Evolutionary conservation across 768 basidiomycete species (phyloP).

Genomic region (Suillus paluster): DNA sequence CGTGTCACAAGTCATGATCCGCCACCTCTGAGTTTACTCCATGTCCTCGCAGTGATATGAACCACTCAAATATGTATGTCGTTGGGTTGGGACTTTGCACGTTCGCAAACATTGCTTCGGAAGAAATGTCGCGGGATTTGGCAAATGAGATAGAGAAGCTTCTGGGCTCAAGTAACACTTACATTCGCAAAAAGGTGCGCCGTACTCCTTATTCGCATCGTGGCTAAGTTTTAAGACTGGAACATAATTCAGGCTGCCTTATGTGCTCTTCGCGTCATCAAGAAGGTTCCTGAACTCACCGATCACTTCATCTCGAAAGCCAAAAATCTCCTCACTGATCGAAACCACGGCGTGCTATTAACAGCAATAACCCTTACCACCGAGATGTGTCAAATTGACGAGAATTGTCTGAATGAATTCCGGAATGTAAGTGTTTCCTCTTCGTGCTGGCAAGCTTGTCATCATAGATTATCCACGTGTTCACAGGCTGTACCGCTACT

Average conservation of each 20-base stretch:
- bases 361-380: slow-evolving; percentile 93
- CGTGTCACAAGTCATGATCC: slow-evolving; percentile 22
- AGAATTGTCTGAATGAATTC: slow-evolving; percentile 78
- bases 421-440: slow-evolving; percentile 65
- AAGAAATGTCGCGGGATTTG: slow-evolving; percentile 99
- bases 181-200: slow-evolving; percentile 97
- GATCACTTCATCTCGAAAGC: slow-evolving; percentile 91
- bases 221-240: slow-evolving; percentile 5
- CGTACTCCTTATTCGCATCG: slow-evolving; percentile 2
- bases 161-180: slow-evolving; percentile 95
- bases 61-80: slow-evolving; percentile 98
- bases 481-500: slow-evolving; percentile 86
- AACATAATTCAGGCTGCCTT: slow-evolving; percentile 75
- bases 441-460: not conserved
- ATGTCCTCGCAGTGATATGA: slow-evolving; percentile 81
- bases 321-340: slow-evolving; percentile 89
- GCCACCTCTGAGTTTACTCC: slow-evolving; percentile 15
- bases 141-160: slow-evolving; percentile 98
- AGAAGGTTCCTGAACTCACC: slow-evolving; percentile 93
- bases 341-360: slow-evolving; percentile 95
- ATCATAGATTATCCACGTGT: slow-evolving; percentile 11
- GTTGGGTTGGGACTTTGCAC: slow-evolving; percentile 97
- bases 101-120: slow-evolving; percentile 98
- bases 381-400: slow-evolving; percentile 90
- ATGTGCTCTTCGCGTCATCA: slow-evolving; percentile 91